Base-by-base conservation (phyloP, 805 yeast species). In the Lipomyces sp. region DNA sequence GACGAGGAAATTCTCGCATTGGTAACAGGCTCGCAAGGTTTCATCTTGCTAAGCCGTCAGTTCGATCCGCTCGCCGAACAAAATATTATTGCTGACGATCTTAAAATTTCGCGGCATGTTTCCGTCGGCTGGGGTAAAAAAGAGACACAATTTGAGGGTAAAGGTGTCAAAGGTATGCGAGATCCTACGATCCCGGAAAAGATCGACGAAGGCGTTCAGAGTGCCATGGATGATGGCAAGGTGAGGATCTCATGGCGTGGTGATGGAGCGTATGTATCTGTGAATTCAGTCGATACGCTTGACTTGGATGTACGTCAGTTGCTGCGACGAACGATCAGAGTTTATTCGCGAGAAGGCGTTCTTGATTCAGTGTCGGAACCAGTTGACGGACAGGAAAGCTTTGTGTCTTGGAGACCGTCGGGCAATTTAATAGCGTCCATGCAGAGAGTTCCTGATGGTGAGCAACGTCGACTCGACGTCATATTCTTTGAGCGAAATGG, bases 101-200 rank as follows among this genome's bases (percentile, higher is more conserved):
- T 93, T 57, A 78, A 85, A 59, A 80, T 82, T 39, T 87, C 92
- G 1, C 88, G 87, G 71, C 97, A 95, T 75, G 97, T 95, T 48
- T 88, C 94, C 34, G 97, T 95, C 54, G 99, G 99, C 33, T 95
- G 99, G 99, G 99, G 99, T 75, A 90, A 89, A 69, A 88, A 89
- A 72, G 98, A 94, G 77, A 95, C 99, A 0, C 99, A 95, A 79
- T 95, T 95, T 77, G 87, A 89, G 77, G 99, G 99, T 60, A 88
- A 85, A 74, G 99, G 99, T 69, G 95, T 90, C 37, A 88, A 88
- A 73, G 75, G 85, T 67, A 96, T 90, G 78, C 82, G 84, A 5
- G 99, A 95, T 77, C 99, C 98, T 35, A 95, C 99, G 0, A 88
- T 94, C 78, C 88, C 88, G 0, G 84, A 86, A 48, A 84, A 83